These are phyloP conservation scores for Crinitomyces ghanaensis DNA, from an alignment of 805 yeast species.

Conservation along the genomic window DNA sequence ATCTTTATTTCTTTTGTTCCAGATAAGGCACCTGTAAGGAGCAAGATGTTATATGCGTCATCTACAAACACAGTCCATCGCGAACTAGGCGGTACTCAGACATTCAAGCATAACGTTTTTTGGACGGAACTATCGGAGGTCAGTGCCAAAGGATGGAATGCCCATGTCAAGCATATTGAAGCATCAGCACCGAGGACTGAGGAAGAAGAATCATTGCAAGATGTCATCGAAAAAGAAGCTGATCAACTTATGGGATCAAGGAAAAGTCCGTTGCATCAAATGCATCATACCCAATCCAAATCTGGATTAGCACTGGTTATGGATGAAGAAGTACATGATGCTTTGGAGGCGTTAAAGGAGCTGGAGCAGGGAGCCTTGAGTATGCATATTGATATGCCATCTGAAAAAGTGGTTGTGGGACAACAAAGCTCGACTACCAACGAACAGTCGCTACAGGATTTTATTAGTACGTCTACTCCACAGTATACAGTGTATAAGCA, in stretches of 20 bases:
- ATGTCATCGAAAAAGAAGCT: slow-evolving; percentile 34
- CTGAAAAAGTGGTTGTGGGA: slow-evolving; percentile 38
- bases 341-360: slow-evolving; percentile 15
- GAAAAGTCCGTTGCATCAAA: slow-evolving; percentile 10
- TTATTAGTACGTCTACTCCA: slow-evolving; percentile 35
- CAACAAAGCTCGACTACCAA: slow-evolving; percentile 19
- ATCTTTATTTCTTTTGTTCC: slow-evolving; percentile 79
- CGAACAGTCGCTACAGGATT: slow-evolving; percentile 19
- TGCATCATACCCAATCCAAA: slow-evolving; percentile 12
- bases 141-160: slow-evolving; percentile 36
- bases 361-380: slow-evolving; percentile 15
- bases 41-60: slow-evolving; percentile 91
- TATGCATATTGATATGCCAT: slow-evolving; percentile 33
- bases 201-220: slow-evolving; percentile 34
- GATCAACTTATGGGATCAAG: slow-evolving; percentile 26
- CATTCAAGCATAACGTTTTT: slow-evolving; percentile 39
- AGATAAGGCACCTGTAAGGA: slow-evolving; percentile 66
- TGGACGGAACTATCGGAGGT: slow-evolving; percentile 50
- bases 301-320: slow-evolving; percentile 13
- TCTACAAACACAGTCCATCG: slow-evolving; percentile 67
- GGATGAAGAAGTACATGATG: slow-evolving; percentile 14
- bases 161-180: slow-evolving; percentile 28
- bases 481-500: slow-evolving; percentile 36
- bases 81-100: slow-evolving; percentile 52
- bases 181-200: slow-evolving; percentile 41